Percentiles rank a stretch among this genome's conserved stretches.
phyloP scores from a whole-genome alignment of 768 basidiomycete genomes.

The Chalciporus piperatus region DNA sequence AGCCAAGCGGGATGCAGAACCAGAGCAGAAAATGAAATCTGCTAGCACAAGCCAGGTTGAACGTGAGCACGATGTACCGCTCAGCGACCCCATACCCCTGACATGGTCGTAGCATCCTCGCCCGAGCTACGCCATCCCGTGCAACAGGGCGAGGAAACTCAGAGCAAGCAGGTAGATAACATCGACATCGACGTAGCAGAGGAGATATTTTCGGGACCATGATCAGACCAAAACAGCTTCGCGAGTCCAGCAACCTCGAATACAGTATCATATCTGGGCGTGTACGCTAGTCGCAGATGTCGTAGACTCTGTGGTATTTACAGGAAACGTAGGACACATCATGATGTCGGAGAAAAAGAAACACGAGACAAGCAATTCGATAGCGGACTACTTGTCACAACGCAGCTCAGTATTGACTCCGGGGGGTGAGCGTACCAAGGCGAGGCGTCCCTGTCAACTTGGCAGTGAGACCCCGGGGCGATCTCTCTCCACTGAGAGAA shows the following conservation, averaged over 20 bases:
- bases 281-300: neutral
- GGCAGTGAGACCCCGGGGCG: conserved; percentile 6
- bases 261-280: neutral
- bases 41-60: too few species aligned
- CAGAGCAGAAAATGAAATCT: too few species aligned
- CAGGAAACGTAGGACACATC: neutral
- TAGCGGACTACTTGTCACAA: neutral
- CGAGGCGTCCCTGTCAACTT: conserved; percentile 15
- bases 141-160: too few species aligned
- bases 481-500: conserved; percentile 2
- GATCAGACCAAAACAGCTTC: neutral
- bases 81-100: too few species aligned
- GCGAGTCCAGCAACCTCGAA: too few species aligned
- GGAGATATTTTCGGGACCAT: neutral
- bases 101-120: too few species aligned
- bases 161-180: neutral
- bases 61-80: too few species aligned
- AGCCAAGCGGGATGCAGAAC: too few species aligned
- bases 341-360: neutral
- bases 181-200: neutral
- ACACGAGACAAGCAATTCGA: neutral
- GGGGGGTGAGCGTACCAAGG: conserved; percentile 6
- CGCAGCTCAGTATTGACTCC: conserved; percentile 10
- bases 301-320: neutral
- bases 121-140: too few species aligned